Evolutionary conservation across 192 early-diverging fungal species (phyloP).

Genomic region (Backusella liffmaniae): DNA sequence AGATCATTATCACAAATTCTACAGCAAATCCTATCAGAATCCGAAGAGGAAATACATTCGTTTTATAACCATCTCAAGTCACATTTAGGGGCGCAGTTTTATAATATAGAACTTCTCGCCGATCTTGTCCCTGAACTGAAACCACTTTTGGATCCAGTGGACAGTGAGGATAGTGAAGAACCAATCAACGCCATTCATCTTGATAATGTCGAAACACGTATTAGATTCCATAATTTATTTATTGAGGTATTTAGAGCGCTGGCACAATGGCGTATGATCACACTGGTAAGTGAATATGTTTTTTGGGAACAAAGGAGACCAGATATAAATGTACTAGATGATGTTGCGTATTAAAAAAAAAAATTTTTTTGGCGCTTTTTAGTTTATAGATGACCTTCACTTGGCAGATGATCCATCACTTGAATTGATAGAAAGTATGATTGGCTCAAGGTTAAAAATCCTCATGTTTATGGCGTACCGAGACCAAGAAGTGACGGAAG

Average conservation of each 20-base stretch:
- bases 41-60: slow-evolving; percentile 21
- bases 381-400: slow-evolving; percentile 38
- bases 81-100: slow-evolving; percentile 17
- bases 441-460: slow-evolving; percentile 22
- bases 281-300: slow-evolving; percentile 16
- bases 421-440: slow-evolving; percentile 25
- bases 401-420: slow-evolving; percentile 36
- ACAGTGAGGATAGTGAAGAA: slow-evolving; percentile 1
- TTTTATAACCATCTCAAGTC: slow-evolving; percentile 22
- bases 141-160: slow-evolving; percentile 11
- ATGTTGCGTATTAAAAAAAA: background rate
- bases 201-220: slow-evolving; percentile 22
- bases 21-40: slow-evolving; percentile 35
- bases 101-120: slow-evolving; percentile 17
- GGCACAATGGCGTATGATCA: slow-evolving; percentile 29
- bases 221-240: slow-evolving; percentile 29
- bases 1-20: slow-evolving; percentile 31
- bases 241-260: slow-evolving; percentile 29
- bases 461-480: slow-evolving; percentile 24
- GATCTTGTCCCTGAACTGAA: slow-evolving; percentile 33
- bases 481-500: slow-evolving; percentile 17
- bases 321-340: background rate
- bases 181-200: background rate
- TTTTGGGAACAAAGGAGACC: too few species aligned
- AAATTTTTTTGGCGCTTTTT: background rate